Percentiles rank a stretch among this genome's conserved stretches.
Conservation (phyloP, 2,329 filamentous ascomycete species). For the Parafenestella ontariensis region DNA sequence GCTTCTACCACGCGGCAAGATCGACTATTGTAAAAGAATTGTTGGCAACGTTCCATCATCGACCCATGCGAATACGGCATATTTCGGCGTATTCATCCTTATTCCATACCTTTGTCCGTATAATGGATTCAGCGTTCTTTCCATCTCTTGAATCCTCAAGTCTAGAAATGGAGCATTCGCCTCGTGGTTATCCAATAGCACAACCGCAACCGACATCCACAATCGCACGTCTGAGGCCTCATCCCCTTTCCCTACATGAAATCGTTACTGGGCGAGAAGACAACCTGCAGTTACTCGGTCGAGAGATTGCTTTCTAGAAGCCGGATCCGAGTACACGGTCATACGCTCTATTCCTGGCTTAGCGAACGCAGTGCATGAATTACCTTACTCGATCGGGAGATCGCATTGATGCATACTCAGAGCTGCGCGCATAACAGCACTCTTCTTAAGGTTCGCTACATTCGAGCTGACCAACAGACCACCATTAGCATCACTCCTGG, state of each 20-base stretch:
- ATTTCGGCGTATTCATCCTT: neutral
- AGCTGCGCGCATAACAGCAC: constrained; percentile 7
- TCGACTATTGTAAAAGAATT: neutral
- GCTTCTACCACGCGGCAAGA: neutral
- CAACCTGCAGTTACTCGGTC: neutral
- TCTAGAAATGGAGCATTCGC: neutral
- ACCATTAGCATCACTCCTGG: constrained; percentile 15
- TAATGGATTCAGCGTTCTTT: no score
- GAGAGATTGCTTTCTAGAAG: neutral
- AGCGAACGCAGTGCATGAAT: constrained; percentile 3
- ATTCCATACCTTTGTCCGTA: neutral
- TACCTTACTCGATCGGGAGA: constrained; percentile 6
- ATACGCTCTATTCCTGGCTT: neutral
- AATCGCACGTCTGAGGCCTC: neutral
- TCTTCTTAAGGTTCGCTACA: constrained; percentile 15
- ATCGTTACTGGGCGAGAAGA: neutral
- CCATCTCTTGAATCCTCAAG: no score
- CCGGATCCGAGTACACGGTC: neutral
- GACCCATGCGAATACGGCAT: neutral
- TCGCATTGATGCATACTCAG: constrained; percentile 10
- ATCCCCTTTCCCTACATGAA: neutral
- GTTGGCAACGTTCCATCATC: neutral
- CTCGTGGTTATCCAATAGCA: neutral
- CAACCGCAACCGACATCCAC: neutral
- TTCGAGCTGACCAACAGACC: constrained; percentile 17